Evolutionary conservation across 768 basidiomycete genomes (phyloP).

Genomic region (Mycena metata): DNA sequence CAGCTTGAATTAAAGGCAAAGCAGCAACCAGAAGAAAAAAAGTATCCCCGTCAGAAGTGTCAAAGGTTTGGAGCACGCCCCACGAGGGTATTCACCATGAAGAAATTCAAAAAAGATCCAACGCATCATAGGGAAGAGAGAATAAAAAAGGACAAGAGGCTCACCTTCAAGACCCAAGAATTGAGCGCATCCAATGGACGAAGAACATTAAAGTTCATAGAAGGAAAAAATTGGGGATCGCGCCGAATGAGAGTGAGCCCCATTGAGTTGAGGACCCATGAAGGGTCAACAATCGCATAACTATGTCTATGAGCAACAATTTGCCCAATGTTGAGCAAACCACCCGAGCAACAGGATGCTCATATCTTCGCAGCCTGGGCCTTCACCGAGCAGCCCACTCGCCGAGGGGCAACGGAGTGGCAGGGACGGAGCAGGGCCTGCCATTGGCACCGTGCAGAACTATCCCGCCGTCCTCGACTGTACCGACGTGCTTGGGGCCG

Average conservation of each 20-base stretch:
- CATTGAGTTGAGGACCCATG: slow-evolving; percentile 82
- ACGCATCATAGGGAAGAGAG: slow-evolving; percentile 65
- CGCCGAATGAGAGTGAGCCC: slow-evolving; percentile 90
- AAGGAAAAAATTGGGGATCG: slow-evolving; percentile 67
- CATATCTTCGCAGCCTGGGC: slow-evolving; percentile 81
- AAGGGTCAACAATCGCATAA: slow-evolving; percentile 82
- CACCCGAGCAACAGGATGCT: slow-evolving; percentile 69
- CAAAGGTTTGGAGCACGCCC: slow-evolving; percentile 85
- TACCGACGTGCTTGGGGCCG: slow-evolving; percentile 80
- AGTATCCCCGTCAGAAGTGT: slow-evolving; percentile 62
- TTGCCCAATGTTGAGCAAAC: slow-evolving; percentile 53
- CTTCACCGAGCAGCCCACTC: slow-evolving; percentile 54
- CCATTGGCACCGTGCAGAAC: slow-evolving; percentile 49
- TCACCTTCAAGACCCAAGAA: slow-evolving; percentile 34
- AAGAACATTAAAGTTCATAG: slow-evolving; percentile 68
- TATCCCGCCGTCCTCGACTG: slow-evolving; percentile 66
- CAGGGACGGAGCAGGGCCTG: slow-evolving; percentile 60
- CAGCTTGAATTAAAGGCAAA: background rate
- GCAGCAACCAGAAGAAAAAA: background rate
- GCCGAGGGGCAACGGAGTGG: slow-evolving; percentile 68
- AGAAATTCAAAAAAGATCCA: slow-evolving; percentile 85
- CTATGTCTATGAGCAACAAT: slow-evolving; percentile 89
- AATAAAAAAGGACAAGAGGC: slow-evolving; percentile 31
- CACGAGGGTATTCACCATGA: slow-evolving; percentile 84
- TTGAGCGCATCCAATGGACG: slow-evolving; percentile 12